Percentiles rank a stretch among this genome's conserved stretches.
phyloP scores from a whole-genome alignment of 306 rosid species.

The Pyrus pyrifolia region DNA sequence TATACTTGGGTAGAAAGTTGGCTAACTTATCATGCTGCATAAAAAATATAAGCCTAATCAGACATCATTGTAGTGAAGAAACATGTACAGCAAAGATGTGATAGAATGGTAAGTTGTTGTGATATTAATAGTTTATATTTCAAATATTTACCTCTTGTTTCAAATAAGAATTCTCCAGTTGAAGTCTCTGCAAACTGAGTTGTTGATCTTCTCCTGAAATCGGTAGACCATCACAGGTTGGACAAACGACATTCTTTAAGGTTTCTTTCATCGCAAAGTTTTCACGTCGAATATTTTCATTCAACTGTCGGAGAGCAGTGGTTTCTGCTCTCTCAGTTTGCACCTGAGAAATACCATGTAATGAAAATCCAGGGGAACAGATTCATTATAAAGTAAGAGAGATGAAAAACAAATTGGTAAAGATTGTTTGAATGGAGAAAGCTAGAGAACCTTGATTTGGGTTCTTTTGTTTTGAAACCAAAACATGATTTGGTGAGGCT shows the following conservation, averaged over 20 bases:
- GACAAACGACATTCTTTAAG: slow-evolving; percentile 35
- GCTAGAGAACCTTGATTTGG: slow-evolving; percentile 47
- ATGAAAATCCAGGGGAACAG: not conserved
- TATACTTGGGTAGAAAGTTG: slow-evolving; percentile 18
- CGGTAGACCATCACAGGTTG: slow-evolving; percentile 55
- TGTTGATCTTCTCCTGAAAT: slow-evolving; percentile 26
- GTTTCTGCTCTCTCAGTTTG: slow-evolving; percentile 45
- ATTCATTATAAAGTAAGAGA: not conserved
- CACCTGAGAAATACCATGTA: slow-evolving; percentile 21
- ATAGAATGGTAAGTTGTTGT: too few relatives aligned
- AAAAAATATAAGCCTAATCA: not conserved
- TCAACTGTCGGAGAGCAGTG: slow-evolving; percentile 42
- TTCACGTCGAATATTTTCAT: slow-evolving; percentile 49
- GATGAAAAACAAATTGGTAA: not conserved
- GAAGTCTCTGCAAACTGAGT: slow-evolving; percentile 23
- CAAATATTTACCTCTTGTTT: slow-evolving; percentile 39
- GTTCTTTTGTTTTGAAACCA: slow-evolving; percentile 73
- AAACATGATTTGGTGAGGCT: slow-evolving; percentile 38
- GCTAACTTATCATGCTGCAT: slow-evolving; percentile 46
- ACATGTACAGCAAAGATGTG: not conserved
- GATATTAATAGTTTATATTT: not conserved
- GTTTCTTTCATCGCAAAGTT: slow-evolving; percentile 41
- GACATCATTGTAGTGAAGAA: not conserved
- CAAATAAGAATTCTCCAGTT: slow-evolving; percentile 33
- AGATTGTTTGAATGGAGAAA: not conserved